phyloP scores from a whole-genome alignment of 164 flowering plant species.

The Liquidambar formosana region DNA sequence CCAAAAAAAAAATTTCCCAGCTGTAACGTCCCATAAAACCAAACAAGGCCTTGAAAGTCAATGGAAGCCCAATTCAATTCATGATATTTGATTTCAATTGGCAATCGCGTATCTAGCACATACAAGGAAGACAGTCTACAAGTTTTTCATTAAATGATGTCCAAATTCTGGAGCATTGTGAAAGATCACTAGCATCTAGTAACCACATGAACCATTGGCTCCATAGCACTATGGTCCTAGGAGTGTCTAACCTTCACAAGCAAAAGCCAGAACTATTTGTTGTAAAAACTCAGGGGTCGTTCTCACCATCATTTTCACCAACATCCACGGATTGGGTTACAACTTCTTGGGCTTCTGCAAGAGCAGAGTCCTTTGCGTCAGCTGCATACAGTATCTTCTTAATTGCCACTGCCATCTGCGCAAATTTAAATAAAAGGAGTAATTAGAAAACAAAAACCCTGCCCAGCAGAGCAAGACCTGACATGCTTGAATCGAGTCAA shows the following conservation, averaged over 20 bases:
- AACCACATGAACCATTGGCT: not conserved
- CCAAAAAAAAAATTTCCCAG: too few species aligned
- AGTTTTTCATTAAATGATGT: not conserved
- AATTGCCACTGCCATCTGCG: slow-evolving; percentile 68
- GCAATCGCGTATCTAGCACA: not conserved
- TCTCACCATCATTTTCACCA: slow-evolving; percentile 23
- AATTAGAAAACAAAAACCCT: not conserved
- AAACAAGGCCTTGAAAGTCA: too few species aligned
- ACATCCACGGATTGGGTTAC: slow-evolving; percentile 23
- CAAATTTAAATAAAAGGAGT: not conserved
- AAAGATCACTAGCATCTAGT: not conserved
- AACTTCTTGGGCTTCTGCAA: slow-evolving; percentile 72
- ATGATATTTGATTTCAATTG: not conserved
- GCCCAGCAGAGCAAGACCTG: too few species aligned
- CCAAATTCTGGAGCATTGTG: not conserved
- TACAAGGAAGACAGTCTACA: not conserved
- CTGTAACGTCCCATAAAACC: too few species aligned
- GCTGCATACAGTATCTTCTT: slow-evolving; percentile 78
- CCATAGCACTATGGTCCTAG: not conserved
- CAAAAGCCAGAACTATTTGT: not conserved
- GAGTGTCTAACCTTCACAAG: not conserved
- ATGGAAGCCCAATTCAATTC: not conserved
- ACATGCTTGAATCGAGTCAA: too few species aligned
- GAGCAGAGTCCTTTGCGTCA: slow-evolving; percentile 72
- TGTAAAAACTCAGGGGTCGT: slow-evolving; percentile 13